Evolutionary conservation across 768 basidiomycete genomes (phyloP).

Genomic region (Piloderma croceum): DNA sequence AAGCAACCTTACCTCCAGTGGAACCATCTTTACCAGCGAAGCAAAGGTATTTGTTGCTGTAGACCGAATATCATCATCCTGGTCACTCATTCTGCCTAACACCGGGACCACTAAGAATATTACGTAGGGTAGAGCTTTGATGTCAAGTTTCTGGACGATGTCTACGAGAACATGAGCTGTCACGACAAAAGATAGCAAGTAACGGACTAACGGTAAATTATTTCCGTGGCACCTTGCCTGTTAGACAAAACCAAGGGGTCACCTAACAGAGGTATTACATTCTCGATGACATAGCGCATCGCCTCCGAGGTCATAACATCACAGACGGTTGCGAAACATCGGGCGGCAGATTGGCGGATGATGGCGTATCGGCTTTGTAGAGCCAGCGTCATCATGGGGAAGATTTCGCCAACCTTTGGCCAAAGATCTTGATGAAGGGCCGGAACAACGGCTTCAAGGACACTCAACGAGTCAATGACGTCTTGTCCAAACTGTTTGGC

Average conservation of each 20-base stretch:
- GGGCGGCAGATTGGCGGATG: slow-evolving; percentile 81
- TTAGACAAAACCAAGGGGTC: slow-evolving; percentile 72
- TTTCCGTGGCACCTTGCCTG: slow-evolving; percentile 85
- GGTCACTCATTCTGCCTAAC: slow-evolving; percentile 94
- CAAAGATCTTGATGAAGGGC: slow-evolving; percentile 68
- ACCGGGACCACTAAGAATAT: slow-evolving; percentile 96
- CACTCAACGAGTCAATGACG: slow-evolving; percentile 88
- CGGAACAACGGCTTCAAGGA: slow-evolving; percentile 76
- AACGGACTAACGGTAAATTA: slow-evolving; percentile 77
- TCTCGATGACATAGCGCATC: slow-evolving; percentile 87
- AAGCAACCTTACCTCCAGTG: slow-evolving; percentile 67
- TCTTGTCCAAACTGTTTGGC: slow-evolving; percentile 78
- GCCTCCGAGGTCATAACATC: slow-evolving; percentile 79
- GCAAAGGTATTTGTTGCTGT: slow-evolving; percentile 98
- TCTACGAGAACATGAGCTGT: slow-evolving; percentile 43
- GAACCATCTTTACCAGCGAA: slow-evolving; percentile 96
- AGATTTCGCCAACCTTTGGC: slow-evolving; percentile 60
- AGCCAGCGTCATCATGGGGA: slow-evolving; percentile 71
- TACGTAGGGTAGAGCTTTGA: slow-evolving; percentile 93
- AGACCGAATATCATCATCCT: slow-evolving; percentile 85
- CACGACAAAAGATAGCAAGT: background rate
- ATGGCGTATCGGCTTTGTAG: slow-evolving; percentile 87
- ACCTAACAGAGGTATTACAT: slow-evolving; percentile 72
- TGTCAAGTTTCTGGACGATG: slow-evolving; percentile 84
- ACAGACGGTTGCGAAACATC: slow-evolving; percentile 84